A percentile compares a stretch with the other conserved stretches of the same genome.
Evolutionary conservation across 192 early-diverging fungal species (phyloP).

Genomic region (Podila epicladia): DNA sequence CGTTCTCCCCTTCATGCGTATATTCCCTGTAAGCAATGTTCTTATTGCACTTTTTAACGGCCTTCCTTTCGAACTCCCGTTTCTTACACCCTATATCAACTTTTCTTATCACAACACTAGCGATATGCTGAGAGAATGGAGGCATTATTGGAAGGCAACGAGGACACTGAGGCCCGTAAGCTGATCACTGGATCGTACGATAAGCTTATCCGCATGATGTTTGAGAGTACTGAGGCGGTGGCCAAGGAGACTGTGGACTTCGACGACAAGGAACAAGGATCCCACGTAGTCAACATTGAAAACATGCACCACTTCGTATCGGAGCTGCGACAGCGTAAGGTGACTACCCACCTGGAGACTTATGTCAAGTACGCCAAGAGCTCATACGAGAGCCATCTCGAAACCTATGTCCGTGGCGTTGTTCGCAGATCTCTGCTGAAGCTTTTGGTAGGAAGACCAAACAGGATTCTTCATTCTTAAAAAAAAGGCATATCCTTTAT

Average conservation of each 20-base stretch:
- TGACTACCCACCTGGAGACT: constrained; percentile 71
- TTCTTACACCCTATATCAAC: background rate
- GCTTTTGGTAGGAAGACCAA: constrained; percentile 66
- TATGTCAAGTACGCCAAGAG: constrained; percentile 87
- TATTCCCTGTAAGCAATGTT: constrained; percentile 77
- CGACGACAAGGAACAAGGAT: constrained; percentile 85
- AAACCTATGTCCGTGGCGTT: constrained; percentile 89
- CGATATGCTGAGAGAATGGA: constrained; percentile 85
- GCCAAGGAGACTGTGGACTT: constrained; percentile 79
- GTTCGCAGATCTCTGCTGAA: constrained; percentile 88
- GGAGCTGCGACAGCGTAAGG: constrained; percentile 79
- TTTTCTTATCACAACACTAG: constrained; percentile 38
- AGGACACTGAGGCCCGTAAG: constrained; percentile 72
- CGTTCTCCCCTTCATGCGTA: constrained; percentile 88
- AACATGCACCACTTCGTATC: constrained; percentile 96
- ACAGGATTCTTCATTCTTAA: too few species aligned
- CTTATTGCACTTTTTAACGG: background rate
- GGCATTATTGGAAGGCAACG: constrained; percentile 60
- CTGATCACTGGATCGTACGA: constrained; percentile 86
- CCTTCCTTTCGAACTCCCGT: background rate
- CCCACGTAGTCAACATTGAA: constrained; percentile 82
- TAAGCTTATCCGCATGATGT: constrained; percentile 82
- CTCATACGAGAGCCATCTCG: constrained; percentile 82
- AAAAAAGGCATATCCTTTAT: background rate
- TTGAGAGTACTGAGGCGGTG: constrained; percentile 86